Evolutionary conservation across 305 asterid species (phyloP), one percentile per base, ranked within the genome.

Genomic region (Ilex paraguariensis): DNA sequence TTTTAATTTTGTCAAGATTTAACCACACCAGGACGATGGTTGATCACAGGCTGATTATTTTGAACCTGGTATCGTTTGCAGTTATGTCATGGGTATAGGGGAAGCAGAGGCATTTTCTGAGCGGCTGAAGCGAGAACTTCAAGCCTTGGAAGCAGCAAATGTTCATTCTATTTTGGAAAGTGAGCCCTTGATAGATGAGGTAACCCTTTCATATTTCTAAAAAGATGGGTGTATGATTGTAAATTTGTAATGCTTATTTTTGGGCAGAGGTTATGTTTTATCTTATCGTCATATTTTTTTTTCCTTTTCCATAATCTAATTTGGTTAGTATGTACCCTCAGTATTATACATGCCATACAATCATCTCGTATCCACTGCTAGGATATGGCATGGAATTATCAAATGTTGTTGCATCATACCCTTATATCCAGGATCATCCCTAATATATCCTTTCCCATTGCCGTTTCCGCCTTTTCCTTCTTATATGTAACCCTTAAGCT

Each of bases 61-160:
- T 31, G 7, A 54, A 57, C 58, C 63, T 56, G 63, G 13, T 65
- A 16, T 66, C 11, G 53, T 61, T 71, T 82, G 79, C 90, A 92
- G 98, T 71, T 89, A 85, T 70, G 98, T 89, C 56, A 89, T 92
- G 97, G 28, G 28, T 21, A 21, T 21, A 21, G 28, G 28, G 28
- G 28, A 21, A 21, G 28, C 28, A 21, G 28, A 21, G 28, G 28
- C 28, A 21, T 21, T 21, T 21, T 21, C 28, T 21, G 28, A 21
- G 28, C 79, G 97, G 69, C 75, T 92, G 79, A 92, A 87, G 81
- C 77, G 98, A 68, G 98, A 92, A 76, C 90, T 92, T 70, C 98
- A 92, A 73, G 98, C 98, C 53, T 75, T 92, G 71, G 98, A 92
- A 82, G 98, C 98, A 13, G 97, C 98, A 62, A 92, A 92, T 69